Evolutionary conservation across 2,329 filamentous ascomycete species (phyloP).

Genomic region (Neoscytalidium dimidiatum): DNA sequence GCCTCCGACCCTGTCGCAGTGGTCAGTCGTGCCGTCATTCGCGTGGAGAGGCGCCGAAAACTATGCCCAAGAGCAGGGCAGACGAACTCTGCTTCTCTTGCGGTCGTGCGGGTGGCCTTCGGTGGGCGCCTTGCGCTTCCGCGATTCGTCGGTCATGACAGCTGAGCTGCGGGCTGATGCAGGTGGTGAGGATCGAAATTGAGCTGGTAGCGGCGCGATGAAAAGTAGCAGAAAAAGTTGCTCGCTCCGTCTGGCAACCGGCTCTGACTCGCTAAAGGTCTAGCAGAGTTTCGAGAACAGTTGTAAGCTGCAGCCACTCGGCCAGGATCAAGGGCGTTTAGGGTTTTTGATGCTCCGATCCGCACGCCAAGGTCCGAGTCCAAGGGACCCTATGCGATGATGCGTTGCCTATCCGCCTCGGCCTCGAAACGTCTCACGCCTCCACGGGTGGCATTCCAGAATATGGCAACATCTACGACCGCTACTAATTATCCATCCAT

Average conservation of each 20-base stretch:
- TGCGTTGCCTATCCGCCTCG: background rate
- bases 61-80: background rate
- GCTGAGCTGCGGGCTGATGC: background rate
- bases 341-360: conserved; percentile 17
- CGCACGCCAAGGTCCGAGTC: conserved; percentile 9
- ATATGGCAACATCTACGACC: background rate
- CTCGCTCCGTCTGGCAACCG: background rate
- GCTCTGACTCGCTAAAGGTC: conserved; percentile 8
- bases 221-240: background rate
- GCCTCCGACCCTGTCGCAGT: conserved; percentile 12
- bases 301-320: background rate
- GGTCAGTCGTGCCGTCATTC: background rate
- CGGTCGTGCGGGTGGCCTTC: background rate
- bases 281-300: background rate
- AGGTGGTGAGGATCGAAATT: background rate
- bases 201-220: background rate
- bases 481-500: background rate
- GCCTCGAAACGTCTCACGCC: background rate
- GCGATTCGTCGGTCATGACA: conserved; percentile 20
- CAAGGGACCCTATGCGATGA: no score
- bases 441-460: no score
- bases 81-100: conserved; percentile 22
- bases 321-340: background rate
- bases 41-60: background rate
- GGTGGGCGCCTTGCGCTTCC: conserved; percentile 22